Evolutionary conservation across 768 basidiomycete species (phyloP).

Genomic region (Termitomyces titanicus): DNA sequence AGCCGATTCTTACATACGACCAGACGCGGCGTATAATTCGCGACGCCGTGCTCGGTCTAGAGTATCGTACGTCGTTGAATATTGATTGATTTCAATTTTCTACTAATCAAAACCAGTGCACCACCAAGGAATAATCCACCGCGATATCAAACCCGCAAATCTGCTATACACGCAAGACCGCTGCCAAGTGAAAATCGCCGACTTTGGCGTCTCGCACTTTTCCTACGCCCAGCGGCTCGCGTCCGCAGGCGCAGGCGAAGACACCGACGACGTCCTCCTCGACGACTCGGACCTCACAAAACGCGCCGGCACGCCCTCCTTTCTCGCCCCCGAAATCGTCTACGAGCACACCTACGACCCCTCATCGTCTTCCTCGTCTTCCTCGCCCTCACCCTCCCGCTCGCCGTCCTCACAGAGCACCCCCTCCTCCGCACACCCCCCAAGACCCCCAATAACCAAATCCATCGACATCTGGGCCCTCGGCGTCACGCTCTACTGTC

Average conservation of each 20-base stretch:
- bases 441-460: constrained; percentile 75
- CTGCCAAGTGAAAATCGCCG: constrained; percentile 91
- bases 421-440: constrained; percentile 6
- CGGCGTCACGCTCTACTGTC: constrained; percentile 92
- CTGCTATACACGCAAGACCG: constrained; percentile 88
- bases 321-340: constrained; percentile 94
- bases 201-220: constrained; percentile 97
- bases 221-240: constrained; percentile 83
- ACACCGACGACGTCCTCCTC: constrained; percentile 51
- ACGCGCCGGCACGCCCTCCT: constrained; percentile 92
- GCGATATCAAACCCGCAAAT: constrained; percentile 99
- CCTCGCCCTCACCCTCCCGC: constrained; percentile 11
- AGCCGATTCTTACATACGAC: constrained; percentile 76
- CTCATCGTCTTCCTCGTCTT: constrained; percentile 14
- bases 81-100: constrained; percentile 9
- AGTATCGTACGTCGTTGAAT: constrained; percentile 71
- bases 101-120: constrained; percentile 63
- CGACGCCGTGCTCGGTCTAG: constrained; percentile 90
- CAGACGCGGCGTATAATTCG: constrained; percentile 87
- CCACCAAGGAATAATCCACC: constrained; percentile 96
- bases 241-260: constrained; percentile 47
- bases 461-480: constrained; percentile 98
- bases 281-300: constrained; percentile 87
- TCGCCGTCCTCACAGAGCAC: constrained; percentile 18
- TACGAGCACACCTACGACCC: constrained; percentile 50